Evolutionary conservation across 169 alveolate species (phyloP).

Genomic region (Plasmodium relictum): DNA sequence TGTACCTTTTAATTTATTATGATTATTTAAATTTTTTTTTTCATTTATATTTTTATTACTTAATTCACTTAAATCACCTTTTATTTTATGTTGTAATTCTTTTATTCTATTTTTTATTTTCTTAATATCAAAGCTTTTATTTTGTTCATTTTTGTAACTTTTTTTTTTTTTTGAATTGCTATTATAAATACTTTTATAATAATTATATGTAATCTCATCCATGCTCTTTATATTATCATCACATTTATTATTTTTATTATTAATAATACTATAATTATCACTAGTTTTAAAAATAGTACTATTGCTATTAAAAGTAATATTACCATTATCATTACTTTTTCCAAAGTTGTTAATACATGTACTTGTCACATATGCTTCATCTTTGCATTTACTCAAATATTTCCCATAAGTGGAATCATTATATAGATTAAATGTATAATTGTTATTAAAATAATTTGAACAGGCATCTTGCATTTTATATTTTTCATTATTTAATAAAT

Average conservation of each 20-base stretch:
- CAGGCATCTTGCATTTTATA: too few species aligned
- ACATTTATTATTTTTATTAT: background rate
- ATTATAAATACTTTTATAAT: background rate
- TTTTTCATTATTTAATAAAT: too few species aligned
- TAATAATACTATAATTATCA: background rate
- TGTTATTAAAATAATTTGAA: too few species aligned
- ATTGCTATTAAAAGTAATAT: slow-evolving; percentile 2
- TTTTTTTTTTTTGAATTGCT: background rate
- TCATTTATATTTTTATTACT: background rate
- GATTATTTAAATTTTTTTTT: background rate
- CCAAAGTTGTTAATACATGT: background rate
- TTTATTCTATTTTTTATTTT: background rate
- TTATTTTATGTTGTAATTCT: background rate
- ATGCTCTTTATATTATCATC: background rate
- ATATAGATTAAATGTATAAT: too few species aligned
- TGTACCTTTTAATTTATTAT: background rate
- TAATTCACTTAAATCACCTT: background rate
- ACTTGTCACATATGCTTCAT: too few species aligned
- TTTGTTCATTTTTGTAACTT: background rate
- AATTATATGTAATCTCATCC: background rate
- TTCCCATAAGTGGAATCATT: too few species aligned
- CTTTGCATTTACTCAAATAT: background rate
- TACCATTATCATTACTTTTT: background rate
- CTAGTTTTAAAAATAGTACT: background rate
- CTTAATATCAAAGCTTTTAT: background rate